Conservation (phyloP, 257 asterid species). For the Nicotiana knightiana region DNA sequence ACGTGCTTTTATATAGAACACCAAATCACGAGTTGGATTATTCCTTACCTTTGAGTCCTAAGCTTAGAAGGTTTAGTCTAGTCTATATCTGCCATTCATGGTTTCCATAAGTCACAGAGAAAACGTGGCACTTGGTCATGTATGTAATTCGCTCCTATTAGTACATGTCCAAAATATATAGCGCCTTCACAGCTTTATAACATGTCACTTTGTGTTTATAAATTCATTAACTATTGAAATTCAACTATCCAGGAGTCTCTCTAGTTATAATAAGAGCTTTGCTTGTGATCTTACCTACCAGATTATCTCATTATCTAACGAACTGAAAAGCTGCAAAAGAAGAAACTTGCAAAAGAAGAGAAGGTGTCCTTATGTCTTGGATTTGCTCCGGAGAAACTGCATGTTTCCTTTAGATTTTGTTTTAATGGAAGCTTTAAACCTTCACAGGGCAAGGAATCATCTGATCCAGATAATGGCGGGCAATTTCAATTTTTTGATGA, state of each 20-base stretch:
- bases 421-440: neutral
- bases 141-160: neutral
- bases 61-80: too few species aligned
- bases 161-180: neutral
- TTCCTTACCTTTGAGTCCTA: too few species aligned
- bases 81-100: neutral
- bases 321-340: neutral
- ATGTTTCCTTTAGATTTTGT: neutral
- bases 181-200: neutral
- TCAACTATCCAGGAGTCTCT: neutral
- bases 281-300: neutral
- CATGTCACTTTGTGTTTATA: neutral
- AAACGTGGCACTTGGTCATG: neutral
- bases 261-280: neutral
- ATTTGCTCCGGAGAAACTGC: neutral
- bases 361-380: neutral
- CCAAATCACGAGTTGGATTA: too few species aligned
- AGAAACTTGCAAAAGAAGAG: neutral
- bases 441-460: slow-evolving; percentile 43
- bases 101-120: neutral
- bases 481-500: slow-evolving; percentile 52
- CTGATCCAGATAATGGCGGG: slow-evolving; percentile 28
- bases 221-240: neutral
- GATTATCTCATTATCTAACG: neutral
- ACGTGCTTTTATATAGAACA: too few species aligned